These are phyloP conservation scores for Arabidopsis lyrata DNA, from an alignment of 441 rosid genomes.

Conservation along the genomic window DNA sequence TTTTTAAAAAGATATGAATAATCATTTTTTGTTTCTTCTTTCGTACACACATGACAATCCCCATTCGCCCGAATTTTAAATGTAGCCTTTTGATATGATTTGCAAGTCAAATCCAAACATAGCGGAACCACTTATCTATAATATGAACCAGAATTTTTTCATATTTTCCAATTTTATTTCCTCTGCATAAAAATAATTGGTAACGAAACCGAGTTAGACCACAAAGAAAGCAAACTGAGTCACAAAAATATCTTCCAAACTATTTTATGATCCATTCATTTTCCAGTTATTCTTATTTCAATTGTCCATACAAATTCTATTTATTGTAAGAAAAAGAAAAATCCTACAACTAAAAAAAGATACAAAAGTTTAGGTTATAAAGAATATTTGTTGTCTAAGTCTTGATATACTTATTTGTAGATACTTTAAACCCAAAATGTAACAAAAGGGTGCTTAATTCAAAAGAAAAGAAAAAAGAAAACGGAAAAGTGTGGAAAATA, in stretches of 20 bases:
- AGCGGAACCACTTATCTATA: constrained; percentile 17
- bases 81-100: background rate
- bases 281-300: background rate
- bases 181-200: background rate
- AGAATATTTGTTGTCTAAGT: background rate
- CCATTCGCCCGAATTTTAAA: constrained; percentile 10
- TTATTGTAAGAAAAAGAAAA: too few species aligned
- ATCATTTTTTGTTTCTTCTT: constrained; percentile 18
- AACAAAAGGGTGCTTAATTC: constrained; percentile 5
- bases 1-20: background rate
- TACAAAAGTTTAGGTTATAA: background rate
- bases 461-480: background rate
- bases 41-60: constrained; percentile 35
- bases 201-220: background rate
- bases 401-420: background rate
- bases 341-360: background rate
- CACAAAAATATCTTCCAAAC: background rate
- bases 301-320: background rate
- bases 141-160: constrained; percentile 15
- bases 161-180: background rate
- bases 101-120: constrained; percentile 21
- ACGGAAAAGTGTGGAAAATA: constrained; percentile 15
- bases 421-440: background rate
- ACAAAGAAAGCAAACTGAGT: background rate
- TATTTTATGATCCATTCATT: background rate